phyloP scores from a whole-genome alignment of 2,329 filamentous ascomycete genomes.

The Fusarium sp. region DNA sequence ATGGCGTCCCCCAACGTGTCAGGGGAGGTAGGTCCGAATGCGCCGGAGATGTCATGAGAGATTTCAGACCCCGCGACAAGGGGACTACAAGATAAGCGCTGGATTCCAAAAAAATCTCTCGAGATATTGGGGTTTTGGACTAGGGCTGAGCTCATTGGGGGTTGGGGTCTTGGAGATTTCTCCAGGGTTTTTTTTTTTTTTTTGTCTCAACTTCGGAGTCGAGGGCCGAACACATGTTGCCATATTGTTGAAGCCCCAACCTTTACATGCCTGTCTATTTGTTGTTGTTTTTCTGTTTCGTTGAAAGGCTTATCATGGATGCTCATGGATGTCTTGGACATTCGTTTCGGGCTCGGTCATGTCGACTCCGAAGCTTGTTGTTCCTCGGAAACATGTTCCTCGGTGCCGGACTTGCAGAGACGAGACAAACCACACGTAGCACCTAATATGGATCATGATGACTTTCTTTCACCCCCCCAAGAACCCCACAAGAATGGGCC shows the following conservation, averaged over 20 bases:
- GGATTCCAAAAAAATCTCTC: not conserved
- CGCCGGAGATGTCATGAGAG: slow-evolving; percentile 2
- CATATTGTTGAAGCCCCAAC: slow-evolving; percentile 41
- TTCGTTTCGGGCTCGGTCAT: slow-evolving; percentile 24
- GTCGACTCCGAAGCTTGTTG: slow-evolving; percentile 19
- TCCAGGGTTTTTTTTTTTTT: not conserved
- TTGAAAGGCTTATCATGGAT: slow-evolving; percentile 5
- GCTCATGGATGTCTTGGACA: slow-evolving; percentile 8
- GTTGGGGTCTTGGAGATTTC: slow-evolving; percentile 33
- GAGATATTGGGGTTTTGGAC: slow-evolving; percentile 29
- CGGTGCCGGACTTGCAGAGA: slow-evolving; percentile 28
- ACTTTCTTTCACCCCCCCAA: not conserved
- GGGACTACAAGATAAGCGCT: not conserved
- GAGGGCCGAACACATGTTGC: not conserved
- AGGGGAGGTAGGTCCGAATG: slow-evolving; percentile 2
- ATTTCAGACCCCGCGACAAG: not conserved
- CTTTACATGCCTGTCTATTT: slow-evolving; percentile 21
- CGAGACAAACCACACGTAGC: not conserved
- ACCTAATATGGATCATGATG: slow-evolving; percentile 4
- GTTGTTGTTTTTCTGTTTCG: not conserved
- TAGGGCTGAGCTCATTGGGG: slow-evolving; percentile 37
- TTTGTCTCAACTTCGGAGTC: slow-evolving; percentile 24
- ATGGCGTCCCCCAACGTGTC: not conserved
- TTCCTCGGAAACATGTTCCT: slow-evolving; percentile 36
- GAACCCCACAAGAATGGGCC: slow-evolving; percentile 3